Evolutionary conservation across 192 early-diverging fungal genomes (phyloP).

Genomic region (Gryganskiella cystojenkinii): DNA sequence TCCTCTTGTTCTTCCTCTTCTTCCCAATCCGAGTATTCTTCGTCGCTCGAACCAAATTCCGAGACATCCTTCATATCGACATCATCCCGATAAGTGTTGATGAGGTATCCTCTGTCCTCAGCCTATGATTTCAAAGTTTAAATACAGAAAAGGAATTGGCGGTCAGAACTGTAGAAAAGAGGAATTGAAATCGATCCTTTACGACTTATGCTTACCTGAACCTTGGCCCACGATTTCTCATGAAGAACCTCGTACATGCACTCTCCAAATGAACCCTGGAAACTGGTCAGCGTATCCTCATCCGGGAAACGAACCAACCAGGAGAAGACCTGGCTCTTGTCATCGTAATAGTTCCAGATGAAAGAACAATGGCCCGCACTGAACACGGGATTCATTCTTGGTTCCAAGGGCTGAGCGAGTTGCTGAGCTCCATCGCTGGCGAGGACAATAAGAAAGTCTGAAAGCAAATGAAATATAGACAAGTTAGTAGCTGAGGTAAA

Average conservation of each 20-base stretch:
- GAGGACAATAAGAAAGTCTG: slow-evolving; percentile 66
- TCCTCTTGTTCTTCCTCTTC: slow-evolving; percentile 29
- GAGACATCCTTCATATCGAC: slow-evolving; percentile 70
- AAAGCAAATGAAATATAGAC: background rate
- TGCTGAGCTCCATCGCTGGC: slow-evolving; percentile 56
- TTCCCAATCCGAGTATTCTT: slow-evolving; percentile 8
- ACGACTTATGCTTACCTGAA: slow-evolving; percentile 60
- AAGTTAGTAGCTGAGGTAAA: background rate
- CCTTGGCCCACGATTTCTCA: slow-evolving; percentile 70
- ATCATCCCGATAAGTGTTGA: slow-evolving; percentile 81
- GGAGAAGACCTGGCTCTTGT: slow-evolving; percentile 67
- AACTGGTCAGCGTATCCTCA: slow-evolving; percentile 56
- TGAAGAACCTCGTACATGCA: slow-evolving; percentile 84
- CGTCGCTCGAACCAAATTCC: slow-evolving; percentile 1
- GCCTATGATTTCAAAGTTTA: slow-evolving; percentile 24
- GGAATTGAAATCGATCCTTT: background rate
- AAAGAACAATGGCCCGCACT: slow-evolving; percentile 70
- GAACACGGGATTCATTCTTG: slow-evolving; percentile 84
- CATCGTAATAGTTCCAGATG: slow-evolving; percentile 84
- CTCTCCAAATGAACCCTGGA: slow-evolving; percentile 75
- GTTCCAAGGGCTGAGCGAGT: slow-evolving; percentile 69
- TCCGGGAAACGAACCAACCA: slow-evolving; percentile 78
- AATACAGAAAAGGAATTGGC: background rate
- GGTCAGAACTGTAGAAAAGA: background rate
- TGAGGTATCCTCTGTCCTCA: slow-evolving; percentile 80